Conservation (phyloP, 805 yeast genomes). For the Lachancea sp. region DNA sequence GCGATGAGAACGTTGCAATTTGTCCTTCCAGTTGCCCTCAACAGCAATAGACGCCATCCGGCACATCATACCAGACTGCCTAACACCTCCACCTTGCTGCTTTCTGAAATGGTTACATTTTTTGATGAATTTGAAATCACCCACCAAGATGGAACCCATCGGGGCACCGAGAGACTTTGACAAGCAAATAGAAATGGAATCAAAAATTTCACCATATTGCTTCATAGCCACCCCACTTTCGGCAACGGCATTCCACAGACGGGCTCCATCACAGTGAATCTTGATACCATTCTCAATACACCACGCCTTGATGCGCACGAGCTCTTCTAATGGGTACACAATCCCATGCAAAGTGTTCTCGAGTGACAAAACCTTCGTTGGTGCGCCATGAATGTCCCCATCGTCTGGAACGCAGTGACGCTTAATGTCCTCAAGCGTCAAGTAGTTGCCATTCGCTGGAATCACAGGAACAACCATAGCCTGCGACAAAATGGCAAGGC, state of each 20-base stretch:
- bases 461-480: slow-evolving; percentile 84
- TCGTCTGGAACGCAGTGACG: slow-evolving; percentile 59
- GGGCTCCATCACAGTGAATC: slow-evolving; percentile 91
- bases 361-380: slow-evolving; percentile 75
- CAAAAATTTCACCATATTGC: slow-evolving; percentile 72
- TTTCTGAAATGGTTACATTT: slow-evolving; percentile 82
- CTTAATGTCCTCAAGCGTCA: slow-evolving; percentile 75
- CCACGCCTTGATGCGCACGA: slow-evolving; percentile 62
- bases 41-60: slow-evolving; percentile 77
- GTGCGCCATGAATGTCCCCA: slow-evolving; percentile 83
- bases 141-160: slow-evolving; percentile 82
- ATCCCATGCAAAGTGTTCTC: slow-evolving; percentile 88
- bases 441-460: slow-evolving; percentile 68
- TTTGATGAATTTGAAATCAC: slow-evolving; percentile 48
- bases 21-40: slow-evolving; percentile 60
- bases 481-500: slow-evolving; percentile 80
- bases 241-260: slow-evolving; percentile 84
- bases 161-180: slow-evolving; percentile 93
- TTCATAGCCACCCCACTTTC: slow-evolving; percentile 55
- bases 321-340: slow-evolving; percentile 72
- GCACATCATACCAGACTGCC: slow-evolving; percentile 80
- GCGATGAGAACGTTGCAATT: slow-evolving; percentile 41
- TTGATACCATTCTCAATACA: slow-evolving; percentile 52
- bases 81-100: slow-evolving; percentile 89
- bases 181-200: slow-evolving; percentile 82